A percentile compares a stretch with the other conserved stretches of the same genome.
phyloP scores from a whole-genome alignment of 2,329 filamentous ascomycete genomes.

The Pseudogymnoascus sp. region DNA sequence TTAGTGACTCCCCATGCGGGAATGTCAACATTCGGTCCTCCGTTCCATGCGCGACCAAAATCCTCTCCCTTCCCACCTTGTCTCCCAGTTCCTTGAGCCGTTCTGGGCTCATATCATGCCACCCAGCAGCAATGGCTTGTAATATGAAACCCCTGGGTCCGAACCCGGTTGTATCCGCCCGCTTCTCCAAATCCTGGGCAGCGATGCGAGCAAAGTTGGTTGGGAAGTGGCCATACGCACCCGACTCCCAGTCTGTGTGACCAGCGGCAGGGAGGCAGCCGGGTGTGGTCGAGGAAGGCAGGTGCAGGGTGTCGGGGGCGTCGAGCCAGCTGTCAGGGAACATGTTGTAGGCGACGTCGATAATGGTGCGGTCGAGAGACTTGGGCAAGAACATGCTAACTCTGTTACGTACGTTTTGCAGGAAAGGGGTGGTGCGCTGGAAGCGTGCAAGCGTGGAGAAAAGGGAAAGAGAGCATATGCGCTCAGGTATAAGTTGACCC shows the following conservation, averaged over 20 bases:
- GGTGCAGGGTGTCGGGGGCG: conserved; percentile 48
- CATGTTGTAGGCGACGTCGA: conserved; percentile 55
- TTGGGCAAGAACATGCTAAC: conserved; percentile 59
- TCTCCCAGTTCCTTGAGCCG: conserved; percentile 62
- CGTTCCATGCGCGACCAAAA: conserved; percentile 70
- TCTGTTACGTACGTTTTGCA: conserved; percentile 55
- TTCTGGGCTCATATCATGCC: conserved; percentile 65
- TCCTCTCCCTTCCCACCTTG: conserved; percentile 61
- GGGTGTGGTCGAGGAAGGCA: conserved; percentile 41
- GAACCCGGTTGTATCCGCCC: conserved; percentile 52
- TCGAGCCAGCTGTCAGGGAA: conserved; percentile 59
- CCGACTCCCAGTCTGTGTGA: conserved; percentile 9
- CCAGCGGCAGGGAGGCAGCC: conserved; percentile 28
- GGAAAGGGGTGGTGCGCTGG: conserved; percentile 53
- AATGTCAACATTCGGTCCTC: conserved; percentile 70
- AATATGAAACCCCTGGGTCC: conserved; percentile 61
- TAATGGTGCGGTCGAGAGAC: conserved; percentile 57
- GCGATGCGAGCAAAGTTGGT: conserved; percentile 77
- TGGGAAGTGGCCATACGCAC: conserved; percentile 49
- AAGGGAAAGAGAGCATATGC: conserved; percentile 50
- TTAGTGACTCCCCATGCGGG: conserved; percentile 61
- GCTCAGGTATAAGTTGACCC: conserved; percentile 43
- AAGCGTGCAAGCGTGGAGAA: conserved; percentile 54
- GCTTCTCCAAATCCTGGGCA: conserved; percentile 70
- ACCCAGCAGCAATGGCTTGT: conserved; percentile 70